Evolutionary conservation across 306 rosid genomes (phyloP).

Genomic region (Dicorynia guianensis): DNA sequence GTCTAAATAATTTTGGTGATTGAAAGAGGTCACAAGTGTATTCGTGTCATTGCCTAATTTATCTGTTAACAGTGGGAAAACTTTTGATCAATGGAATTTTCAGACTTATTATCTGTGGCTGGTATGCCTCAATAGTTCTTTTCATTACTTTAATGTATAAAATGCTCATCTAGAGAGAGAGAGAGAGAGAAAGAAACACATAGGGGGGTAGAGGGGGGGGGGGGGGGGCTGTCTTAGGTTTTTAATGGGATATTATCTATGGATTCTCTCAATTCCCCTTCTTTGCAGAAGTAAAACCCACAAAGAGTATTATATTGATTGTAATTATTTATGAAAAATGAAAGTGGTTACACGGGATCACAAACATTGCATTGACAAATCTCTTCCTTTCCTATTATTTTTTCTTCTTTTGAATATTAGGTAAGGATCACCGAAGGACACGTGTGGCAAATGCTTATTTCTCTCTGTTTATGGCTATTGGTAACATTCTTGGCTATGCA

Average conservation of each 20-base stretch:
- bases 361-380: slow-evolving; percentile 34
- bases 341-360: slow-evolving; percentile 7
- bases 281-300: neutral
- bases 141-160: neutral
- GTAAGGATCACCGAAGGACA: slow-evolving; percentile 88
- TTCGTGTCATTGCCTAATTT: too few species aligned
- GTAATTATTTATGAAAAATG: slow-evolving; percentile 18
- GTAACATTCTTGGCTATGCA: slow-evolving; percentile 90
- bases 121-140: neutral
- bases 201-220: too few species aligned
- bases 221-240: too few species aligned
- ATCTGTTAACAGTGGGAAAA: too few species aligned
- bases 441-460: slow-evolving; percentile 95
- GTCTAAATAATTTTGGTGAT: neutral
- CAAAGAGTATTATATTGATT: neutral
- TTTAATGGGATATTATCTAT: neutral
- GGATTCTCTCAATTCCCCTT: neutral
- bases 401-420: slow-evolving; percentile 54
- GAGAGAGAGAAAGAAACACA: too few species aligned
- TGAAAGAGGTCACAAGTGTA: too few species aligned
- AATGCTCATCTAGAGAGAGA: too few species aligned
- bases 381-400: slow-evolving; percentile 16
- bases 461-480: slow-evolving; percentile 94
- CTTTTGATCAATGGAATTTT: too few species aligned
- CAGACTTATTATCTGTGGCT: neutral